A percentile compares a stretch with the other conserved stretches of the same genome.
Evolutionary conservation across 2,329 filamentous ascomycete genomes (phyloP).

Genomic region (Hypoxylon sp.): DNA sequence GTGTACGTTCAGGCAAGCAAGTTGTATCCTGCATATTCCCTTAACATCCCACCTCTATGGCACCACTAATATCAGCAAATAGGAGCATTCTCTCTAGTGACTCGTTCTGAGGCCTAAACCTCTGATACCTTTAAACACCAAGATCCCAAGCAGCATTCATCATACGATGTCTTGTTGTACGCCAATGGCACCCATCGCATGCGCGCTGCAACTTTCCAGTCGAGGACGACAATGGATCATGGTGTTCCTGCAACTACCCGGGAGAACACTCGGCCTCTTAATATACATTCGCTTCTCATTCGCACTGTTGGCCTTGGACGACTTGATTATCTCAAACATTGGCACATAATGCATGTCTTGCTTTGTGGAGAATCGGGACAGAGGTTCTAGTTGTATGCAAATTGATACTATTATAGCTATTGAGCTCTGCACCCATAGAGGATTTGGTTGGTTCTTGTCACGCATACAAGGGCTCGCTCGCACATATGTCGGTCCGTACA

Average conservation of each 20-base stretch:
- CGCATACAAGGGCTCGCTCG: constrained; percentile 14
- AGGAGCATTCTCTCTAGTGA: constrained; percentile 16
- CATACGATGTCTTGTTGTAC: constrained; percentile 9
- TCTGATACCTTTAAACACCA: constrained; percentile 9
- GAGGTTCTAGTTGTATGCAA: constrained; percentile 7
- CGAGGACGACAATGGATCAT: constrained; percentile 11
- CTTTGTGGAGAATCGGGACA: constrained; percentile 6
- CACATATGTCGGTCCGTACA: constrained; percentile 12
- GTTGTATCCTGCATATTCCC: constrained; percentile 28
- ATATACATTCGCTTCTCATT: constrained; percentile 18
- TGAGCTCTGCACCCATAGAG: constrained; percentile 18
- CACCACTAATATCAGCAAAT: constrained; percentile 36
- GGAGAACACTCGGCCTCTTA: constrained; percentile 9
- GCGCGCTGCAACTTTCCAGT: constrained; percentile 1
- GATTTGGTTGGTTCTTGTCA: constrained; percentile 5
- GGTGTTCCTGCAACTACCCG: constrained; percentile 31
- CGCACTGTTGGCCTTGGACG: constrained; percentile 15
- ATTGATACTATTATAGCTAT: constrained; percentile 9
- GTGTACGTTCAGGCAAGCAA: constrained; percentile 25
- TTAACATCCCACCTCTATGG: constrained; percentile 26
- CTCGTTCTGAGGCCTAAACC: constrained; percentile 20
- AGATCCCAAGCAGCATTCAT: constrained; percentile 7
- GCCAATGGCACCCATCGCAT: constrained; percentile 16
- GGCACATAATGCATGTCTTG: constrained; percentile 22
- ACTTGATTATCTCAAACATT: constrained; percentile 26